Conservation (phyloP, 768 basidiomycete species). For the Hygrophoropsis aurantiaca region DNA sequence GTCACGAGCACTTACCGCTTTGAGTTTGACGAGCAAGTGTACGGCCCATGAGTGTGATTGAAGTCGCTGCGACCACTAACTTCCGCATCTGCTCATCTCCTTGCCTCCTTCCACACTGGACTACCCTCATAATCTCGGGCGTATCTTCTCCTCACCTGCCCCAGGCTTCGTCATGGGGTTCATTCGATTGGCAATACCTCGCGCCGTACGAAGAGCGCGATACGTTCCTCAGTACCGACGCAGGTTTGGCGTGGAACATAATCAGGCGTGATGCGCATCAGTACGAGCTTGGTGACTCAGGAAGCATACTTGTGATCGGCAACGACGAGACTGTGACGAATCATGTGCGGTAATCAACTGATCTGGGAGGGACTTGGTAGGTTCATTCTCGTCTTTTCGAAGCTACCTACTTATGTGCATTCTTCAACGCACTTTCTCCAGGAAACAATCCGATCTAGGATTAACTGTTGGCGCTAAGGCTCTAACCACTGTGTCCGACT, state of each 20-base stretch:
- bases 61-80: no score
- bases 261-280: conserved; percentile 74
- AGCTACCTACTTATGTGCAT: not conserved
- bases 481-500: conserved; percentile 90
- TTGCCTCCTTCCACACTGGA: no score
- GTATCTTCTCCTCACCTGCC: conserved; percentile 91
- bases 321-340: conserved; percentile 83
- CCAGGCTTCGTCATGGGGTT: conserved; percentile 96
- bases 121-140: conserved; percentile 91
- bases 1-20: no score
- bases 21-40: no score
- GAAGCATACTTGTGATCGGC: conserved; percentile 73
- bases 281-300: conserved; percentile 95
- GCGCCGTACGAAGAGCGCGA: conserved; percentile 81
- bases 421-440: conserved; percentile 26
- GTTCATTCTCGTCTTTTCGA: conserved; percentile 26
- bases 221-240: conserved; percentile 91
- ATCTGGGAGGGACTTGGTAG: conserved; percentile 83
- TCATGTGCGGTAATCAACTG: conserved; percentile 71
- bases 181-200: conserved; percentile 68
- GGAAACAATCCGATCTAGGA: conserved; percentile 71
- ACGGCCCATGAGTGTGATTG: no score
- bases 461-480: conserved; percentile 69
- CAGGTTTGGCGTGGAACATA: conserved; percentile 85
- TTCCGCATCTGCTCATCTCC: no score